phyloP scores from a whole-genome alignment of 768 basidiomycete genomes.

The Pleurotus tuber-regium region DNA sequence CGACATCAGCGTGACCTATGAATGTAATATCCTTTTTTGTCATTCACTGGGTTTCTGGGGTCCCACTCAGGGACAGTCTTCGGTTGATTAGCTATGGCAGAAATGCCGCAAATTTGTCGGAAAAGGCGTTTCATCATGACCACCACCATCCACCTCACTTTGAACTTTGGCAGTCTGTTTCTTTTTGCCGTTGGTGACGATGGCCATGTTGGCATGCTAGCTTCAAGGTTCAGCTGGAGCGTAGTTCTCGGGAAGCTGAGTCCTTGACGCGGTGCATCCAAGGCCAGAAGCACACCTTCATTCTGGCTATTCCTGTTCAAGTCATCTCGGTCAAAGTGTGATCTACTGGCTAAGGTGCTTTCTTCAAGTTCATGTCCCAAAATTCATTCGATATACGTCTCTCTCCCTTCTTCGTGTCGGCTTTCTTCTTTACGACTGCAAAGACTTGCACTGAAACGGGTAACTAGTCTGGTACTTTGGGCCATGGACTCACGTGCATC shows the following conservation, averaged over 20 bases:
- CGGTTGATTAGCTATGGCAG: not conserved
- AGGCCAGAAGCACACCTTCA: no score
- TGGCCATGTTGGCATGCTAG: no score
- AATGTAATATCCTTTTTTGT: not conserved
- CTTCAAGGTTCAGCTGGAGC: slow-evolving; percentile 10
- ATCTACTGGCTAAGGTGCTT: no score
- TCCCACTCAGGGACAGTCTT: not conserved
- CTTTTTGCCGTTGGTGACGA: not conserved
- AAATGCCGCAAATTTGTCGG: slow-evolving; percentile 9
- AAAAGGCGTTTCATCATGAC: not conserved
- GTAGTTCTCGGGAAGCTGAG: slow-evolving; percentile 13
- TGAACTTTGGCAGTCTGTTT: not conserved
- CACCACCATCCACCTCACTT: slow-evolving; percentile 11
- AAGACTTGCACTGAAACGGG: no score
- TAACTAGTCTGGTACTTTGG: no score
- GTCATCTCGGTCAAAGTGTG: no score
- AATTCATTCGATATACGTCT: no score
- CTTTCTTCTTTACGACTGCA: no score
- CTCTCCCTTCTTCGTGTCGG: no score
- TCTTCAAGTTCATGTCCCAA: no score
- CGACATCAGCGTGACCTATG: not conserved
- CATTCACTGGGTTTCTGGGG: slow-evolving; percentile 6
- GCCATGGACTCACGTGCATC: not conserved
- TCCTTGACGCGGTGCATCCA: not conserved
- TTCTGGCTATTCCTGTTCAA: no score